Base-by-base conservation (phyloP, 2,329 filamentous ascomycete genomes). In the Hansfordia pulvinata region DNA sequence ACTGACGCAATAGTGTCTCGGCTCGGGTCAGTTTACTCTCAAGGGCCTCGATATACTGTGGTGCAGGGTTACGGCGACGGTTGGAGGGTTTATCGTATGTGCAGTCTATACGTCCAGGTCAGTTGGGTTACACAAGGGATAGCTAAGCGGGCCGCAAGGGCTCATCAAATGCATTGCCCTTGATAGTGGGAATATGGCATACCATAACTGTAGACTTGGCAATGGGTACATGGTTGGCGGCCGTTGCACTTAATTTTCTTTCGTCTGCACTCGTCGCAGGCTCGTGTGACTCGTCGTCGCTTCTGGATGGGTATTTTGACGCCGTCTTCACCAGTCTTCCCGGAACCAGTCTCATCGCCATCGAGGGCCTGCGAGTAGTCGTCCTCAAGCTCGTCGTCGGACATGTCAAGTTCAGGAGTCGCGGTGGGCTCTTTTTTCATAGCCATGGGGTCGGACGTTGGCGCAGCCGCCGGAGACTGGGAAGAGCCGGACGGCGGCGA, bases 181-280 rank as follows among this genome's bases (percentile, higher is more conserved):
- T 25, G 13, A 25, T 19, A 19, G 26, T 27, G 27, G 35, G n/a
- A 23, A 28, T 20, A 30, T 17, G 42, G 66, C n/a, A 47, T 66
- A 94, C 90, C 88, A 62, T 98, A 98, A 50, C 85, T 94, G 54
- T 98, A 98, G 26, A 96, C 85, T 8, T 86, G 93, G 52, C 90
- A 98, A 53, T 96, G 90, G 0, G 86, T 94, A 54, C 82, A 90
- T 8, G 82, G 82, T 48, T 86, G 80, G 51, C 85, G 84, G 39
- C 80, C 81, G 49, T 86, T 80, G 41, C 80, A 88, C 49, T 86
- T 88, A 44, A 88, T 88, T 53, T 88, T 88, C 51, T 88, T 88
- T 39, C 80, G 68, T 30, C 81, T 69, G 47, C 81, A 88, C 30
- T 46, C 43, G 32, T 26, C 26, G 20, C 27, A 29, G 6, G 27